phyloP scores from a whole-genome alignment of 176 grass and related monocot genomes.

The Aegilops bicornis region DNA sequence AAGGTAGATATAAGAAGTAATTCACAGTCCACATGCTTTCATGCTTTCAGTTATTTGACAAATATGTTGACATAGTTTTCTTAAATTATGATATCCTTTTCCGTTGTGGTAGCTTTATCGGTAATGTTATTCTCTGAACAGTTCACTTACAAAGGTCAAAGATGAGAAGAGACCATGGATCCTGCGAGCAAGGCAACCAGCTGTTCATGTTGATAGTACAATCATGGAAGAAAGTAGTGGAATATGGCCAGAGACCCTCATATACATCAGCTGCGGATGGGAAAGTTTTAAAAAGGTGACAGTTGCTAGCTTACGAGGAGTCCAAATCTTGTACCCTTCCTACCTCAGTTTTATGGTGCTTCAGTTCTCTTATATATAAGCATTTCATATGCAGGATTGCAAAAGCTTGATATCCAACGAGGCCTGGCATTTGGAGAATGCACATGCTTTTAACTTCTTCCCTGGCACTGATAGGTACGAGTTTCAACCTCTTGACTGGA shows the following conservation, averaged over 20 bases:
- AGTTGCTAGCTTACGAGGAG: constrained; percentile 2
- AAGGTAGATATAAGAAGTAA: constrained; percentile 43
- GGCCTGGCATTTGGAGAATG: constrained; percentile 90
- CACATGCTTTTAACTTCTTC: constrained; percentile 98
- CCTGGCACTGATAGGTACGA: constrained; percentile 91
- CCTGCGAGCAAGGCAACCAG: constrained; percentile 80
- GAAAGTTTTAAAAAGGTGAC: constrained; percentile 94
- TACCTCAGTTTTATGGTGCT: constrained; percentile 7
- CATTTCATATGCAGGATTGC: constrained; percentile 70
- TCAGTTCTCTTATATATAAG: constrained; percentile 28
- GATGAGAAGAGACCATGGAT: constrained; percentile 98
- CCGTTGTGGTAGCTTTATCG: neutral
- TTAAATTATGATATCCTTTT: constrained; percentile 7
- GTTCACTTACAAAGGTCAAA: constrained; percentile 67
- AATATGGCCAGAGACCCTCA: constrained; percentile 77
- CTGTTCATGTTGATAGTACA: constrained; percentile 69
- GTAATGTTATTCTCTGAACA: constrained; percentile 43
- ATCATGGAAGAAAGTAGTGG: constrained; percentile 45
- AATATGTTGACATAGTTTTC: neutral
- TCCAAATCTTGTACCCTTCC: constrained; percentile 4
- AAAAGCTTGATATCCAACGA: constrained; percentile 71
- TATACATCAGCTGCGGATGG: constrained; percentile 99
- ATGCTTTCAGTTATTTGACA: constrained; percentile 12
- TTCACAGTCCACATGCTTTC: neutral
- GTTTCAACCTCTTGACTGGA: neutral